Conservation (phyloP, 805 yeast genomes). For the Hagleromyces aurorensis region DNA sequence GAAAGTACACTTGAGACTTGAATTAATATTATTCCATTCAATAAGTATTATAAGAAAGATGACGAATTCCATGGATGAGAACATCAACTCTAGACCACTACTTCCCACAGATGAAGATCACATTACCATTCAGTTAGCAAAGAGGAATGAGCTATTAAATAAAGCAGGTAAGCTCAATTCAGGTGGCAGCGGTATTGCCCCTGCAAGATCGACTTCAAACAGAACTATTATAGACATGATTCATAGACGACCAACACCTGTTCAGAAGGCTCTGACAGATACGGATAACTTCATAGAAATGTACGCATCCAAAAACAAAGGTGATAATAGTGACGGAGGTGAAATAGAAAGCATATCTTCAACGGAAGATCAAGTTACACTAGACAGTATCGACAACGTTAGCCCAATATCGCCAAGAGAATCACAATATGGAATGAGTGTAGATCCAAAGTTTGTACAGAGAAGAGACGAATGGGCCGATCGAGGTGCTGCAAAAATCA, state of each 20-base stretch:
- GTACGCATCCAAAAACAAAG: constrained; percentile 6
- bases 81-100: constrained; percentile 22
- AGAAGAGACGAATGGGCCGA: constrained; percentile 43
- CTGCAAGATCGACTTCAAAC: constrained; percentile 19
- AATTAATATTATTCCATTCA: no score
- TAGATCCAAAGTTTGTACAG: constrained; percentile 18
- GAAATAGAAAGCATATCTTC: constrained; percentile 1
- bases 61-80: no score
- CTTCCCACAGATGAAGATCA: constrained; percentile 25
- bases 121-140: constrained; percentile 10
- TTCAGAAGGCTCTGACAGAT: constrained; percentile 28
- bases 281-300: constrained; percentile 27
- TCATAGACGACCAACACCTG: constrained; percentile 7
- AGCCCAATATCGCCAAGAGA: constrained; percentile 1
- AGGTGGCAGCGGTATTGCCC: constrained; percentile 1
- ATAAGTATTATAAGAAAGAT: no score
- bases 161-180: constrained; percentile 2
- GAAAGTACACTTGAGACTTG: no score
- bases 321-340: constrained; percentile 1
- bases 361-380: constrained; percentile 2
- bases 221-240: constrained; percentile 15
- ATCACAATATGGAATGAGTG: constrained; percentile 12
- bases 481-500: constrained; percentile 51
- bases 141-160: constrained; percentile 4
- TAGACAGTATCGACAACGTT: constrained; percentile 2